A percentile compares a stretch with the other conserved stretches of the same genome.
Conservation (phyloP, 1,139 yeast species). For the Yamadazyma dendronema region DNA sequence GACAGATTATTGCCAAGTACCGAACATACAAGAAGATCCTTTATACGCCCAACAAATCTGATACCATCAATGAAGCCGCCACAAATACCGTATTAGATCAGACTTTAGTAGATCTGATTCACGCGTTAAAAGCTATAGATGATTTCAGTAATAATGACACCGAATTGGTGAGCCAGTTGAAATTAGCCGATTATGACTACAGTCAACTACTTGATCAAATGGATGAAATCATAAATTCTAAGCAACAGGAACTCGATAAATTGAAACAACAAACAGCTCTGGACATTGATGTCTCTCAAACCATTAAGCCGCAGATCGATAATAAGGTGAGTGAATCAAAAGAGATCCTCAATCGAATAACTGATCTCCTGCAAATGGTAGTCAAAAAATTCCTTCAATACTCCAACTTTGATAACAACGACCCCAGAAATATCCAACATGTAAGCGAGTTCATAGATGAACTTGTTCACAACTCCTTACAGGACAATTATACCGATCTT, state of each 20-base stretch:
- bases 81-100: constrained; percentile 20
- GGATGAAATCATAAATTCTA: constrained; percentile 2
- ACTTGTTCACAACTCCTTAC: constrained; percentile 4
- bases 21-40: constrained; percentile 29
- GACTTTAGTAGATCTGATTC: constrained; percentile 7
- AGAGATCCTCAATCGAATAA: not conserved
- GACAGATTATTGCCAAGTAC: constrained; percentile 26
- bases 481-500: constrained; percentile 3
- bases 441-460: constrained; percentile 1
- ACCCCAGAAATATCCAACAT: not conserved
- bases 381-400: constrained; percentile 2
- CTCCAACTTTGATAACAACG: not conserved
- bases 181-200: constrained; percentile 1
- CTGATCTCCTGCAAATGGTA: constrained; percentile 1
- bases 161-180: constrained; percentile 2
- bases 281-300: not conserved
- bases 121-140: not conserved
- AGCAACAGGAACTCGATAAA: not conserved
- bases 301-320: not conserved
- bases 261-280: not conserved
- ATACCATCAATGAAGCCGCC: constrained; percentile 35
- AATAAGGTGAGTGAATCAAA: not conserved
- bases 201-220: not conserved
- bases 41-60: constrained; percentile 34
- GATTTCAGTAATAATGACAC: not conserved